A percentile compares a stretch with the other conserved stretches of the same genome.
These are phyloP conservation scores for Eucalyptus coolabah DNA, from an alignment of 345 rosid genomes.

Conservation along the genomic window DNA sequence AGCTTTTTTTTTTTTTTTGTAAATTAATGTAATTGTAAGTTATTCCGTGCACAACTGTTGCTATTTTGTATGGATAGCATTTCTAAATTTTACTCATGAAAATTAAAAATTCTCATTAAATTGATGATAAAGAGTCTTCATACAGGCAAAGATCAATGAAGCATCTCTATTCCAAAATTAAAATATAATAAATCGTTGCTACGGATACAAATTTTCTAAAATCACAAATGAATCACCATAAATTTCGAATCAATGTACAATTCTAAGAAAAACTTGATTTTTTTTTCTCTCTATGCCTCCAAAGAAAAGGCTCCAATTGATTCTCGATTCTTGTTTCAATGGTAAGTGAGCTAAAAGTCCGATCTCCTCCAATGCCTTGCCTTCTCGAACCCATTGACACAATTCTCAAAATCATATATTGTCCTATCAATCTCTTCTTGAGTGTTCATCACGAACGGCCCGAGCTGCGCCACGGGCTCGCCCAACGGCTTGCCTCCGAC, in stretches of 20 bases:
- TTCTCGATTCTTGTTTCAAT: background rate
- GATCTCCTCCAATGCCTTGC: constrained; percentile 59
- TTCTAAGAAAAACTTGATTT: background rate
- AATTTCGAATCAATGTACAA: background rate
- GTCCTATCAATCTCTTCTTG: constrained; percentile 71
- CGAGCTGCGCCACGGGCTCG: constrained; percentile 65
- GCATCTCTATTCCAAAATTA: background rate
- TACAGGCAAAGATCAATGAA: background rate
- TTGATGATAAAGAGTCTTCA: background rate
- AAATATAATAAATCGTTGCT: background rate
- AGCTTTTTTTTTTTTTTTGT: background rate
- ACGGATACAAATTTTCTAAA: background rate
- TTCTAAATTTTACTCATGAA: fast-evolving
- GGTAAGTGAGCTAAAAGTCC: background rate
- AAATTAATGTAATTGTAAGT: background rate
- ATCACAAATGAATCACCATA: background rate
- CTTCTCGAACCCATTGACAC: constrained; percentile 69
- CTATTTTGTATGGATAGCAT: fast-evolving
- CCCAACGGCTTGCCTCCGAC: constrained; percentile 74
- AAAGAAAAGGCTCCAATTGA: background rate
- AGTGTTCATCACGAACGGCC: constrained; percentile 92
- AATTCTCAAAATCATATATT: constrained; percentile 60
- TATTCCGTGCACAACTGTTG: fast-evolving
- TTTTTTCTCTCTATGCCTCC: background rate
- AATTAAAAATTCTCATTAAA: background rate